These are phyloP conservation scores for Trypanosoma caninum DNA, from an alignment of 208 protist species.

Conservation along the genomic window DNA sequence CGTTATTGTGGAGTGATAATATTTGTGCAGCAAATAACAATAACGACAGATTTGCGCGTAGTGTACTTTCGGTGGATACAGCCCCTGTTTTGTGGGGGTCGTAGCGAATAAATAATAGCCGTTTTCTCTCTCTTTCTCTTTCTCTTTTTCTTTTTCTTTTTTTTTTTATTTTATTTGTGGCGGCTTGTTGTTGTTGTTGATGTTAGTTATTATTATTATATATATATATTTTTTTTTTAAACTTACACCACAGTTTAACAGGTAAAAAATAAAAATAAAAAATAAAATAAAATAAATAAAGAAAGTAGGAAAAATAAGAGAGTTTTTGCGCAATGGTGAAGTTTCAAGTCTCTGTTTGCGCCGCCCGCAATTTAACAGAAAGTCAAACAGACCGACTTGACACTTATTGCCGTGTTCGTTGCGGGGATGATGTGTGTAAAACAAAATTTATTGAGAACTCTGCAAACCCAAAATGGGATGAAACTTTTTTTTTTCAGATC, in stretches of 20 bases:
- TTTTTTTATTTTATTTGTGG: constrained; percentile 1
- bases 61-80: too few species aligned
- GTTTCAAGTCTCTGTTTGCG: constrained; percentile 65
- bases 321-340: constrained; percentile 66
- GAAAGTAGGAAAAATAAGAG: constrained; percentile 1
- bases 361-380: constrained; percentile 54
- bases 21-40: too few species aligned
- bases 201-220: neutral
- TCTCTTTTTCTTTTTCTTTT: neutral
- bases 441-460: constrained; percentile 56
- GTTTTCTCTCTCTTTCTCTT: neutral
- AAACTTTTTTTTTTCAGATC: constrained; percentile 69
- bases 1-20: neutral
- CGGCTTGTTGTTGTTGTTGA: neutral
- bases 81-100: constrained; percentile 1
- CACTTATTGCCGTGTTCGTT: constrained; percentile 53
- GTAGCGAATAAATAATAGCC: neutral
- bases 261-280: neutral
- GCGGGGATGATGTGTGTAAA: constrained; percentile 54
- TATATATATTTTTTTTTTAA: neutral
- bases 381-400: constrained; percentile 41
- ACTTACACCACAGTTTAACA: neutral
- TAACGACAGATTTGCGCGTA: too few species aligned
- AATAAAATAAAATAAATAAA: neutral
- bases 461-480: constrained; percentile 57